Evolutionary conservation across 257 asterid species (phyloP).

Genomic region (Forsythia suspensa): DNA sequence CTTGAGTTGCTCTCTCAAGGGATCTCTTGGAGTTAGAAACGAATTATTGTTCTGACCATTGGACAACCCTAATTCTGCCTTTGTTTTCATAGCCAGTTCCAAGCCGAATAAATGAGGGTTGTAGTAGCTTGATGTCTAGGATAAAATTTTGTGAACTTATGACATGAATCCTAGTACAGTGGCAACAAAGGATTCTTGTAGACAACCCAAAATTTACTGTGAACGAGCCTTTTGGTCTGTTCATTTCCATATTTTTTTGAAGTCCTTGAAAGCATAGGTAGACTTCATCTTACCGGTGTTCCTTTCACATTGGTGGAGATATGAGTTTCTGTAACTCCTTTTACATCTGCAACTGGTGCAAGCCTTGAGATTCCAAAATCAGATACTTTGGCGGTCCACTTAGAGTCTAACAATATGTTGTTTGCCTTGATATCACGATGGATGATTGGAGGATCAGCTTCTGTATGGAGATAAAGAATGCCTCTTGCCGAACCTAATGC

Average conservation of each 20-base stretch:
- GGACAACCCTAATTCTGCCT: too few relatives aligned
- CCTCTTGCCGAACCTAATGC: slow-evolving; percentile 83
- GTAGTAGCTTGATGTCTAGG: background rate
- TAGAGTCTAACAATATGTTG: slow-evolving; percentile 79
- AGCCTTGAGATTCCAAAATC: slow-evolving; percentile 94
- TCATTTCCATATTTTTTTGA: too few relatives aligned
- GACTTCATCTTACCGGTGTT: slow-evolving; percentile 68
- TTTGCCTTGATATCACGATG: slow-evolving; percentile 90
- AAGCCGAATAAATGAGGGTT: background rate
- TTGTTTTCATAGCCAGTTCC: background rate
- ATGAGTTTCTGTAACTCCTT: slow-evolving; percentile 52
- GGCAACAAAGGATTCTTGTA: background rate
- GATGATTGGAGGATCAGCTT: slow-evolving; percentile 86
- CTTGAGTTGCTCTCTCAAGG: background rate
- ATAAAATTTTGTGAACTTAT: too few relatives aligned
- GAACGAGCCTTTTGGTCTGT: too few relatives aligned
- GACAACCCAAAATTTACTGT: background rate
- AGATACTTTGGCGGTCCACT: slow-evolving; percentile 76
- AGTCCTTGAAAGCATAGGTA: background rate
- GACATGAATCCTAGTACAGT: background rate
- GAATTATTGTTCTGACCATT: too few relatives aligned
- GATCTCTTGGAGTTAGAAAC: background rate
- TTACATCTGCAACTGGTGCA: slow-evolving; percentile 63
- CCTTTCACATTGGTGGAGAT: slow-evolving; percentile 85
- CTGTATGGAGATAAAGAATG: slow-evolving; percentile 87